Base-by-base conservation (phyloP, 2,329 filamentous ascomycete species). In the Fusarium sarcochroum region DNA sequence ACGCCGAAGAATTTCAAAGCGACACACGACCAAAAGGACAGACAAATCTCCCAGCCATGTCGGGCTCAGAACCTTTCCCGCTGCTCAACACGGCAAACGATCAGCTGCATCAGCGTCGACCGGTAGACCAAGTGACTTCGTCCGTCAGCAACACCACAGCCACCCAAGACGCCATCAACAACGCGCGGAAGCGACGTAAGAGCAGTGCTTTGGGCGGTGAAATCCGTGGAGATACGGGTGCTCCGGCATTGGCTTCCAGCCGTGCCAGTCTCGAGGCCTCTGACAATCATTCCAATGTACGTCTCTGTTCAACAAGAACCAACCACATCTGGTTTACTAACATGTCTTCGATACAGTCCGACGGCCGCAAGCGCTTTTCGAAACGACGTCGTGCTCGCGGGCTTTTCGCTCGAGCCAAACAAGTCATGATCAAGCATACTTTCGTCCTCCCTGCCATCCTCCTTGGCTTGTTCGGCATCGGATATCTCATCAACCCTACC, bases 401-500 rank as follows among this genome's bases (percentile, higher is more conserved):
- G 47, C 69, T 85, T 58, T 54, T 81, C 53, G 76, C 78, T 27
- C 80, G 80, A 66, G 76, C 86, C 37, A 85, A 85, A 71, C 86
- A 88, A 75, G 83, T 81, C 76, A 85, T 86, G 76, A 71, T 87
- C 72, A 89, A 87, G 78, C 87, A 89, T 78, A 90, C 88, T 46
- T 90, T 84, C 79, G 80, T 85, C 61, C 77, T 89, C 34, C 94
- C 95, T 23, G 86, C 96, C 60, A 78, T 91, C 69, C 81, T 97
- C 60, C 80, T 93, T 59, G 64, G 85, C 61, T 73, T 89, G 76
- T 85, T 94, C 76, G 81, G 92, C 62, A 80, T 84, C 49, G 84
- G 89, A 64, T 98, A 95, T 81, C 88, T 89, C 69, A 77, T 93
- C 75, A 91, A 94, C 77, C 95, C 94, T 7, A 89, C 87, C 72